Percentiles rank a stretch among this genome's conserved stretches.
phyloP scores from a whole-genome alignment of 495 filamentous ascomycete genomes.

The Penicillium cinerascens region DNA sequence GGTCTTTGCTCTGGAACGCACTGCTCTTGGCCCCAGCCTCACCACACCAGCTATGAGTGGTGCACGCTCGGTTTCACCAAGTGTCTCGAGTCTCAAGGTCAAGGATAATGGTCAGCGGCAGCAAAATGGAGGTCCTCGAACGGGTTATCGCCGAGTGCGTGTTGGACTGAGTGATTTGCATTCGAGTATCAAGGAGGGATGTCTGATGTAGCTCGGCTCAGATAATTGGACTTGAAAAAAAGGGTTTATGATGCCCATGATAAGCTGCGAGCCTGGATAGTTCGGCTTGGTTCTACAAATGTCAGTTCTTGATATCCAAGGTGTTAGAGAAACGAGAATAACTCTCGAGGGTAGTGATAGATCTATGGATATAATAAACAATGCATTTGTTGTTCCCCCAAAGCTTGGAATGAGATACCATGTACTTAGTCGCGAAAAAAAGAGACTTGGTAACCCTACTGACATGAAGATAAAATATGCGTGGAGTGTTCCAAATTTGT shows the following conservation, averaged over 20 bases:
- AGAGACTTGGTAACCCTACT: too few species aligned
- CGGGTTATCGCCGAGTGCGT: constrained; percentile 62
- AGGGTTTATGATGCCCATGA: not conserved
- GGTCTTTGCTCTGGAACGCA: constrained; percentile 57
- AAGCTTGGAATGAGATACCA: too few species aligned
- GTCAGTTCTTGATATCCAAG: not conserved
- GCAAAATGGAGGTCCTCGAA: constrained; percentile 30
- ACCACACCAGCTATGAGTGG: constrained; percentile 34
- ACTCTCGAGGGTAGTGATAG: too few species aligned
- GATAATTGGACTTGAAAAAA: not conserved
- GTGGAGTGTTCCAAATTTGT: too few species aligned
- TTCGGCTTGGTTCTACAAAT: not conserved
- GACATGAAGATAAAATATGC: too few species aligned
- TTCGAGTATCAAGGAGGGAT: constrained; percentile 85
- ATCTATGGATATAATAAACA: too few species aligned
- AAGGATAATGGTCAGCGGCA: constrained; percentile 16
- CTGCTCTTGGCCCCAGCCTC: constrained; percentile 12
- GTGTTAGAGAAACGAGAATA: too few species aligned
- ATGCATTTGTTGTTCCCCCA: too few species aligned
- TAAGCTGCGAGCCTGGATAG: not conserved
- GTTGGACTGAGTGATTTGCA: constrained; percentile 81
- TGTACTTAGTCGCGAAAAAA: too few species aligned
- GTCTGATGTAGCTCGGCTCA: constrained; percentile 65
- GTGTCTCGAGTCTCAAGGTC: constrained; percentile 22
- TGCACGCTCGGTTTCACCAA: constrained; percentile 29